Evolutionary conservation across 2,329 filamentous ascomycete species (phyloP).

Genomic region (Colletotrichum endophyticum): DNA sequence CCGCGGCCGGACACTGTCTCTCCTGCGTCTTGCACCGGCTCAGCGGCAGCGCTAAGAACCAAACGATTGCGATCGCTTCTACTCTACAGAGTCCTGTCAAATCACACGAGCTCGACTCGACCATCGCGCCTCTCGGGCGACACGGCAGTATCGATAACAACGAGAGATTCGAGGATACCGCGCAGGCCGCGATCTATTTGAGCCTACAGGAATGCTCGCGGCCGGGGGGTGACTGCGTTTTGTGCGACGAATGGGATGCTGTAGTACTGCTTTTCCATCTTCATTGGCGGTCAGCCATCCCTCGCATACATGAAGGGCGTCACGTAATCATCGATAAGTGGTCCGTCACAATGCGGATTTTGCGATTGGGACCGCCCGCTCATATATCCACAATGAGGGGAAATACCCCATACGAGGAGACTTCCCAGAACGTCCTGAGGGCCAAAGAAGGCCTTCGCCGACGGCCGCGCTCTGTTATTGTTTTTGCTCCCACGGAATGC

Average conservation of each 20-base stretch:
- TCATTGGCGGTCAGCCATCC: constrained; percentile 11
- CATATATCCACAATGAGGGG: background rate
- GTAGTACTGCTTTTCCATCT: constrained; percentile 4
- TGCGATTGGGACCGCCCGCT: background rate
- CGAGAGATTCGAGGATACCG: background rate
- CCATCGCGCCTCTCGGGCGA: background rate
- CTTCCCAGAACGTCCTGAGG: background rate
- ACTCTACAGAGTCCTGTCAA: background rate
- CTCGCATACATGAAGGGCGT: background rate
- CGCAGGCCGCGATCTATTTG: constrained; percentile 7
- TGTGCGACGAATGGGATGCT: constrained; percentile 12
- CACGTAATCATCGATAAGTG: constrained; percentile 11
- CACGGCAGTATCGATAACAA: constrained; percentile 3
- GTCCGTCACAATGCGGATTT: background rate
- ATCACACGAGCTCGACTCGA: background rate
- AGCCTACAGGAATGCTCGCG: background rate
- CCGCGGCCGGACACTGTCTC: background rate
- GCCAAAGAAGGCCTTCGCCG: background rate
- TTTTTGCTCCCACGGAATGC: background rate
- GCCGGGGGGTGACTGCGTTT: background rate
- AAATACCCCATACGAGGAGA: background rate
- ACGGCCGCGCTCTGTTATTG: background rate
- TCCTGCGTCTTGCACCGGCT: background rate
- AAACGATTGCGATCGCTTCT: background rate
- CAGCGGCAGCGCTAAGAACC: background rate